Conservation (phyloP, 306 rosid genomes). For the Aeschynomene evenia region DNA sequence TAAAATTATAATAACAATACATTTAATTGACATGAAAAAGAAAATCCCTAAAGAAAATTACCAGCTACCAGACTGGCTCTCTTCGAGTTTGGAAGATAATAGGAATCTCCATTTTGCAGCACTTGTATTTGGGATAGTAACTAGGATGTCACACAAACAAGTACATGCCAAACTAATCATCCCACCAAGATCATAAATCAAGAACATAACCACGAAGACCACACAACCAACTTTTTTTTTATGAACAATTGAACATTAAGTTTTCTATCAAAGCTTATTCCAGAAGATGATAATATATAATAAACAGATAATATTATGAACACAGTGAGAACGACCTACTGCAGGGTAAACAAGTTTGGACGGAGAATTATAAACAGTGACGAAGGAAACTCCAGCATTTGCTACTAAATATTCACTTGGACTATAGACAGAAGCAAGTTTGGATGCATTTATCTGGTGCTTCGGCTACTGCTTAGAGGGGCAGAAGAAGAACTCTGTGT, state of each 20-base stretch:
- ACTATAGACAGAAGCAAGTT: conserved; percentile 37
- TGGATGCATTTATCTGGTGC: conserved; percentile 59
- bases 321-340: conserved; percentile 29
- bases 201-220: not conserved
- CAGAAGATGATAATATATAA: conserved; percentile 15
- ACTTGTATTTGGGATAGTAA: not conserved
- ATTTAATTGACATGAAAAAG: not conserved
- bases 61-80: not conserved
- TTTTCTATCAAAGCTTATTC: conserved; percentile 44
- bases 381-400: conserved; percentile 33
- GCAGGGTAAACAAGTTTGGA: conserved; percentile 30
- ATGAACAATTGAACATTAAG: not conserved
- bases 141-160: not conserved
- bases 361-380: conserved; percentile 27
- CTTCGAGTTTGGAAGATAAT: not conserved
- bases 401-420: conserved; percentile 32
- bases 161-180: not conserved
- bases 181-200: not conserved
- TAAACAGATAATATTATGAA: conserved; percentile 8
- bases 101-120: not conserved
- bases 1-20: not conserved
- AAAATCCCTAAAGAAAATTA: not conserved
- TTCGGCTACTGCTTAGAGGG: conserved; percentile 54
- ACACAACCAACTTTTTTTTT: not conserved
- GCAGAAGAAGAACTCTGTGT: conserved; percentile 54